Percentiles rank a stretch among this genome's conserved stretches.
Evolutionary conservation across 2,329 filamentous ascomycete species (phyloP).

Genomic region (Aspergillus japonicus): DNA sequence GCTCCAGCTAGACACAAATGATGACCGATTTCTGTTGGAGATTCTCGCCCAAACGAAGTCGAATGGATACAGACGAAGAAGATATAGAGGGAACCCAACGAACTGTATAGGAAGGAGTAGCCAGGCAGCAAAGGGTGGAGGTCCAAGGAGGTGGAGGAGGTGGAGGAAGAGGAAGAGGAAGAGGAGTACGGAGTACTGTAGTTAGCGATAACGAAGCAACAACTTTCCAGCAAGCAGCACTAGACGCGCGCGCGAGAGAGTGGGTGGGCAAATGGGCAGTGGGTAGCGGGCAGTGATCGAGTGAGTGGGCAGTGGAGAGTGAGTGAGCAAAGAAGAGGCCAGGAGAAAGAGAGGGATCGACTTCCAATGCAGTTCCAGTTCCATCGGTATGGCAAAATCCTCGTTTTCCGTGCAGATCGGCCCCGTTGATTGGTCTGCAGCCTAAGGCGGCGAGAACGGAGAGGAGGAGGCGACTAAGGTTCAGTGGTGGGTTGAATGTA

Average conservation of each 20-base stretch:
- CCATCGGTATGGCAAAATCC: neutral
- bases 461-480: too few relatives aligned
- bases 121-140: neutral
- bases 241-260: neutral
- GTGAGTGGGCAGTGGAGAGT: neutral
- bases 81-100: too few relatives aligned
- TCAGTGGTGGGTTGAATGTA: neutral
- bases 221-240: neutral
- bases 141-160: too few relatives aligned
- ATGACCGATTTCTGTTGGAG: too few relatives aligned
- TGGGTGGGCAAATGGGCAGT: neutral
- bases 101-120: neutral
- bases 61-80: neutral
- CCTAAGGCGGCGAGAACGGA: neutral
- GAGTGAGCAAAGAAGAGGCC: neutral
- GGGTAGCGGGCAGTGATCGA: too few relatives aligned
- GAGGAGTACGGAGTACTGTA: too few relatives aligned
- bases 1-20: neutral
- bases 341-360: neutral
- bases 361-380: too few relatives aligned
- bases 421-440: neutral
- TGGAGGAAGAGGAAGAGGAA: too few relatives aligned
- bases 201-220: neutral
- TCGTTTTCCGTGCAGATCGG: neutral
- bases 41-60: neutral